Conservation (phyloP, 2,329 filamentous ascomycete species). For the Aureobasidium sp. region DNA sequence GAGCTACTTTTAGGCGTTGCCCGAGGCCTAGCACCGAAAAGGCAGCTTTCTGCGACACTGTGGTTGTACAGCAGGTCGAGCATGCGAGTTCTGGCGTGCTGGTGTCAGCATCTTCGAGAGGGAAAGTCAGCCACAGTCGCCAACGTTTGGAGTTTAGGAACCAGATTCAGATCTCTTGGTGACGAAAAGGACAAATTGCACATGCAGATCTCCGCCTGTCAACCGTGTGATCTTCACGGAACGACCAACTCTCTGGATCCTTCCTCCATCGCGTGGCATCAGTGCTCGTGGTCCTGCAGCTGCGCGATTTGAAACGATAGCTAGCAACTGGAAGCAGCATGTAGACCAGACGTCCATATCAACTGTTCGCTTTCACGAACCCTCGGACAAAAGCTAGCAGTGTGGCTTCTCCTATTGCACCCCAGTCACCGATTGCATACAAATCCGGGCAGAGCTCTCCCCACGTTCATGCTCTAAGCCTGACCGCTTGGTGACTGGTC, state of each 20-base stretch:
- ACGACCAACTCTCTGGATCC: background rate
- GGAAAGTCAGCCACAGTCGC: background rate
- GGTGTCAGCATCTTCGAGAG: background rate
- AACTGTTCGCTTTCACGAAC: background rate
- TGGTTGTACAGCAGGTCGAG: background rate
- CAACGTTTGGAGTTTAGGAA: background rate
- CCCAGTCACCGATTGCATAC: background rate
- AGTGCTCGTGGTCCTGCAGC: background rate
- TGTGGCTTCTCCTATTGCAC: background rate
- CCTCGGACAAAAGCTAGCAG: background rate
- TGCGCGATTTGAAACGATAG: background rate
- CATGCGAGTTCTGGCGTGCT: background rate
- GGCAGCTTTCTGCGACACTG: background rate
- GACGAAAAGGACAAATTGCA: constrained; percentile 9
- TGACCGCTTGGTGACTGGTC: constrained; percentile 4
- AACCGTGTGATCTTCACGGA: constrained; percentile 11
- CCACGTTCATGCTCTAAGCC: background rate
- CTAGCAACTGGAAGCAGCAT: background rate
- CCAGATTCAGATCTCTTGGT: background rate
- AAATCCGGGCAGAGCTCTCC: background rate
- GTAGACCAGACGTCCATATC: background rate
- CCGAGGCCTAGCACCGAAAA: background rate
- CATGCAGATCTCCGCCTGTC: constrained; percentile 12
- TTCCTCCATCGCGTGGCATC: background rate
- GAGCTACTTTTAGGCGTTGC: background rate